Percentiles rank a stretch among this genome's conserved stretches.
Evolutionary conservation across 768 basidiomycete genomes (phyloP).

Genomic region (Lyophyllum semitale): DNA sequence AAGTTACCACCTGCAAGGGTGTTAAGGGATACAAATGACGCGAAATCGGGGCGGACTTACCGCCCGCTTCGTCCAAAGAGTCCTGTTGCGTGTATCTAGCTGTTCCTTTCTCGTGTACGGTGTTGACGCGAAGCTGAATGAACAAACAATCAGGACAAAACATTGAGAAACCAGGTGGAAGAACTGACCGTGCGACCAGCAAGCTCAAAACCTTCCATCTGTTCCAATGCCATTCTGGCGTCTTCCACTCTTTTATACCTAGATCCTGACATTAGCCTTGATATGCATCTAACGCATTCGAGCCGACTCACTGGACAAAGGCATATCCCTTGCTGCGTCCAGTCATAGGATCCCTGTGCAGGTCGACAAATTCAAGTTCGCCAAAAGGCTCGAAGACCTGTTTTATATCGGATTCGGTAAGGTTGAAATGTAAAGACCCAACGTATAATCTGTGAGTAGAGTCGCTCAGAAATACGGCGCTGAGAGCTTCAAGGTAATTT

Average conservation of each 20-base stretch:
- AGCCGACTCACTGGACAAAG: constrained; percentile 84
- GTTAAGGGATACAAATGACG: constrained; percentile 8
- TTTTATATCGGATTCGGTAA: constrained; percentile 95
- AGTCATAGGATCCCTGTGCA: constrained; percentile 93
- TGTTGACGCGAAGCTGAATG: constrained; percentile 80
- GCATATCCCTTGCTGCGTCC: constrained; percentile 97
- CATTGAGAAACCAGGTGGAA: too few relatives aligned
- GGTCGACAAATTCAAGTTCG: constrained; percentile 96
- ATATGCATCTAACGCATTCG: background rate
- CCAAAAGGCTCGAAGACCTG: constrained; percentile 99
- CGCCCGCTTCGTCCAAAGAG: constrained; percentile 87
- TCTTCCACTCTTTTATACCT: constrained; percentile 92
- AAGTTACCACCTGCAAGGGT: constrained; percentile 80
- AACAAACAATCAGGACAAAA: constrained; percentile 7
- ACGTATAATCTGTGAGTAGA: constrained; percentile 79
- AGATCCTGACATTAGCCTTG: constrained; percentile 1
- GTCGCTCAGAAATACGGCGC: background rate
- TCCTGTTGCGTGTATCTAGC: constrained; percentile 75
- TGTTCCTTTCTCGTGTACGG: constrained; percentile 89
- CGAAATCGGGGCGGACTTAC: constrained; percentile 38
- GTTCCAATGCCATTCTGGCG: constrained; percentile 94
- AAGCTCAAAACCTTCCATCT: constrained; percentile 99
- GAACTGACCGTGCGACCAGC: constrained; percentile 85
- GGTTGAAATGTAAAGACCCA: constrained; percentile 94
- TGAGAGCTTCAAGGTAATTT: background rate